Conservation (phyloP, 73 alveolate species). For the Paramecium sonneborni region DNA sequence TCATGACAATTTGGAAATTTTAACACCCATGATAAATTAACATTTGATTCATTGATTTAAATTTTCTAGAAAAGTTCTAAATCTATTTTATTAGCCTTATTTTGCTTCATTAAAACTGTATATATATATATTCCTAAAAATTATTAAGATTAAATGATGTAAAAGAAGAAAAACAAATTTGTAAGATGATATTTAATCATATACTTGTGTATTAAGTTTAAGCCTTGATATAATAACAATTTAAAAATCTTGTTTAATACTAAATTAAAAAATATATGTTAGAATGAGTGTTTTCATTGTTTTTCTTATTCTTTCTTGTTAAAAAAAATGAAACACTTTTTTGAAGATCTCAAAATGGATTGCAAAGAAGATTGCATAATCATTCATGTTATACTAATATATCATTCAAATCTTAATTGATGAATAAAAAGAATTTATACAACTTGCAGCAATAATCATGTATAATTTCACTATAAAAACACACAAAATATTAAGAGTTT, state of each 20-base stretch:
- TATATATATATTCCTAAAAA: neutral
- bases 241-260: neutral
- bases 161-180: neutral
- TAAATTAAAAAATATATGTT: neutral
- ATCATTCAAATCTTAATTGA: neutral
- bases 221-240: neutral
- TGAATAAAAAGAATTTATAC: neutral
- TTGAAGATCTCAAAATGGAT: neutral
- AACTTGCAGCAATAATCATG: neutral
- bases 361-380: neutral
- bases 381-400: neutral
- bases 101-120: neutral
- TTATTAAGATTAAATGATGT: neutral
- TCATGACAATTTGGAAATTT: neutral
- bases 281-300: neutral
- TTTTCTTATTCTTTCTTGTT: neutral
- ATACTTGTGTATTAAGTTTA: neutral
- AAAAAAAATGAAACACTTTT: neutral
- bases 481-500: no score
- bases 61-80: neutral
- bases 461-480: no score
- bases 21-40: neutral
- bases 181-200: neutral
- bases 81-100: neutral
- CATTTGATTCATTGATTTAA: conserved; percentile 11